phyloP scores from a whole-genome alignment of 441 rosid species.

The Adansonia gregorii region DNA sequence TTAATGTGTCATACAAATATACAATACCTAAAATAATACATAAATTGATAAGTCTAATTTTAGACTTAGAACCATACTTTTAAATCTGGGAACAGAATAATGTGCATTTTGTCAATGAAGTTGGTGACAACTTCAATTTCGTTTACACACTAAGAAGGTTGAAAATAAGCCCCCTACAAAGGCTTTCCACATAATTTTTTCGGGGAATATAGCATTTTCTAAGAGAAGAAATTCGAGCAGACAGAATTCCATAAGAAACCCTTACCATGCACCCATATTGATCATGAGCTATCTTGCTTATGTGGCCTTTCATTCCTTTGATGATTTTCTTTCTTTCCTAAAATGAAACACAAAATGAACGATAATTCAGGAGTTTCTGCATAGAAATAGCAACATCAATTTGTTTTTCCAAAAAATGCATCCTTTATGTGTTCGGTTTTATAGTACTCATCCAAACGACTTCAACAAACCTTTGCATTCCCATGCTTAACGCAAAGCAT shows the following conservation, averaged over 20 bases:
- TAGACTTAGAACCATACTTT: background rate
- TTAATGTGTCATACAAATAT: no score
- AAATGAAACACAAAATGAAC: conserved; percentile 27
- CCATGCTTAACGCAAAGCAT: conserved; percentile 88
- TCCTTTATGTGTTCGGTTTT: background rate
- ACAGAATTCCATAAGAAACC: conserved; percentile 26
- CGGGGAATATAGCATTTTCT: background rate
- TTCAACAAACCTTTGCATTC: conserved; percentile 76
- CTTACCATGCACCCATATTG: conserved; percentile 84
- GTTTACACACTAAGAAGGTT: background rate
- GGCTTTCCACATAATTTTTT: background rate
- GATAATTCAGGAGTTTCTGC: background rate
- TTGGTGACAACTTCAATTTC: background rate
- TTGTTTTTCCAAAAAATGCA: background rate
- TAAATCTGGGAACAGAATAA: background rate
- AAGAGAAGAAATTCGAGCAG: conserved; percentile 1
- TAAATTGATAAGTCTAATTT: background rate
- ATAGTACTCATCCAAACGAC: conserved; percentile 1
- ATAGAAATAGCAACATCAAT: background rate
- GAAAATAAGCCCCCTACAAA: background rate
- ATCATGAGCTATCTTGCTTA: conserved; percentile 67
- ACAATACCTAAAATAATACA: no score
- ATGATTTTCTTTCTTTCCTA: conserved; percentile 92
- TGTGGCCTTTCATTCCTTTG: conserved; percentile 79
- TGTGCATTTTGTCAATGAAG: background rate